Base-by-base conservation (phyloP, 306 rosid genomes). In the Ammopiptanthus mongolicus region DNA sequence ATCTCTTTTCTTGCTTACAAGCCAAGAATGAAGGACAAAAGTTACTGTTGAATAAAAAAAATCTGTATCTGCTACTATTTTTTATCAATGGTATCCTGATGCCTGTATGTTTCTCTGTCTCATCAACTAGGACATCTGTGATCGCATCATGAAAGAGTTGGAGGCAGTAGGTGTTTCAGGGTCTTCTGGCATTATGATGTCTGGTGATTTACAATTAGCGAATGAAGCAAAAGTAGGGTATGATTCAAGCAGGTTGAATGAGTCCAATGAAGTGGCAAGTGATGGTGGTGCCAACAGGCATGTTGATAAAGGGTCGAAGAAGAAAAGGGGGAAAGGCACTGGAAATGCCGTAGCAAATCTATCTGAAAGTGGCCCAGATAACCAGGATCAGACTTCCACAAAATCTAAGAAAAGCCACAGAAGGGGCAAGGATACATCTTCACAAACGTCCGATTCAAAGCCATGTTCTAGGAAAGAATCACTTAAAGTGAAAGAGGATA, bases 341-440 rank as follows among this genome's bases (percentile, higher is more conserved):
- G 93, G 89, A 62, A 86, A 46, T 69, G 48, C 46, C 13, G 65
- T 57, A 58, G 79, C 81, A 52, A 83, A 77, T 81, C 79, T 74
- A 74, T 84, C 86, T 41, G 99, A 90, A 72, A 84, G 82, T 81
- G 87, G 76, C 85, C 72, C 75, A n/a, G 91, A 92, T 78, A 81
- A 84, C 78, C 97, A 83, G 74, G 98, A 92, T 11, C 84, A 69
- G 68, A 70, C 80, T 81, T 74, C 86, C 31, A 66, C 84, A 31
- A 95, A 90, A 88, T 88, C 98, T 42, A 95, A 95, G 88, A 95
- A 86, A 92, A 84, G 70, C 88, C 98, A 87, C 85, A 84, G 88
- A 85, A 92, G 85, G 84, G 84, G 96, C 83, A 95, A 90, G 89
- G 93, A 82, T 65, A 77, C 81, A 62, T 77, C 94, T 58, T 71